phyloP scores from a whole-genome alignment of 129 eudicot genomes.

The Calendula officinalis region DNA sequence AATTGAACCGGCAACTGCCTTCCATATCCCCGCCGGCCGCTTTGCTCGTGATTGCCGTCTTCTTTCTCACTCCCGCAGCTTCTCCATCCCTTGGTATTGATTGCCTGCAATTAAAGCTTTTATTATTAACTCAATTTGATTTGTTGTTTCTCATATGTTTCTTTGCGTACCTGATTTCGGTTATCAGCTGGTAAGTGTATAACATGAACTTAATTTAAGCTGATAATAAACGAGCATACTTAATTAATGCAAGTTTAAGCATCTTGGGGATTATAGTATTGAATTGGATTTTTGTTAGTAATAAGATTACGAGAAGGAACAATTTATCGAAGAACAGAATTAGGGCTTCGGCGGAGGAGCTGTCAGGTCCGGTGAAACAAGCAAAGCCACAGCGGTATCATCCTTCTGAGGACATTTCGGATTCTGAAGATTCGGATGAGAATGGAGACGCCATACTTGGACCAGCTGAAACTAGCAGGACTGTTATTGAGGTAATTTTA shows the following conservation, averaged over 20 bases:
- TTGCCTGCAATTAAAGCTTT: neutral
- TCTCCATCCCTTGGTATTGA: conserved; percentile 47
- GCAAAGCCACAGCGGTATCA: conserved; percentile 80
- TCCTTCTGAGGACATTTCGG: conserved; percentile 85
- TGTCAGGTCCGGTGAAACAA: conserved; percentile 63
- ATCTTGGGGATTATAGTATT: conserved; percentile 6
- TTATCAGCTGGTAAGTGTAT: conserved; percentile 15
- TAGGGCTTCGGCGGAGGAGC: conserved; percentile 55
- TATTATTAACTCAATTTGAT: neutral
- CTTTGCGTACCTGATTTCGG: neutral
- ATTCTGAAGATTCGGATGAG: conserved; percentile 51
- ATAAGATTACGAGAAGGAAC: conserved; percentile 40
- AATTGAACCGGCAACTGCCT: conserved; percentile 57
- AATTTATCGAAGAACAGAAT: conserved; percentile 35
- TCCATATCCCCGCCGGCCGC: conserved; percentile 45
- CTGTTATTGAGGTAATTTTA: conserved; percentile 70
- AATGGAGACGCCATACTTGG: conserved; percentile 66
- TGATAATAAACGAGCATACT: conserved; percentile 8
- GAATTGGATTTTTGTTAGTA: conserved; percentile 39
- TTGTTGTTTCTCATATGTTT: neutral
- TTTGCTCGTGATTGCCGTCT: conserved; percentile 41
- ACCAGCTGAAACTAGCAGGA: conserved; percentile 83
- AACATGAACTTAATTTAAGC: neutral
- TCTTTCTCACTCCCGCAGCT: conserved; percentile 48
- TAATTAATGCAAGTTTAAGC: neutral